These are phyloP conservation scores for Cymbopogon citratus DNA, from an alignment of 176 grass and related monocot species.

Conservation along the genomic window DNA sequence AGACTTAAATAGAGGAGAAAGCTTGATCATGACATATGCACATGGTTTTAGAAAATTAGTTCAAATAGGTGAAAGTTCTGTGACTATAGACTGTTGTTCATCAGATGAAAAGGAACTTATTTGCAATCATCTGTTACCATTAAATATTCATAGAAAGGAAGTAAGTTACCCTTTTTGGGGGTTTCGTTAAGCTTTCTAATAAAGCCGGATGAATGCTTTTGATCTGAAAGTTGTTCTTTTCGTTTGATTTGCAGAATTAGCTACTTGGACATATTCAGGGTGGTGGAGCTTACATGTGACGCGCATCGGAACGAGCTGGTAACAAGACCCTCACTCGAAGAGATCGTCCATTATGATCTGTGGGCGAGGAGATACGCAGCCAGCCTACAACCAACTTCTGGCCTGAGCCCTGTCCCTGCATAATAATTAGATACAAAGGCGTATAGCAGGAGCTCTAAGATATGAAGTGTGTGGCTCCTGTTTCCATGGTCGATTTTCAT, in stretches of 20 bases:
- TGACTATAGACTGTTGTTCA: neutral
- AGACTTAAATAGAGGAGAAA: neutral
- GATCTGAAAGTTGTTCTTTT: too few relatives aligned
- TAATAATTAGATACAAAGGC: constrained; percentile 11
- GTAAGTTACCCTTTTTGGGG: neutral
- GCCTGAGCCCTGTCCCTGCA: constrained; percentile 57
- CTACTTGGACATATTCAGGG: constrained; percentile 91
- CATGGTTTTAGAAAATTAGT: neutral
- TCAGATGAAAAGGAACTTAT: neutral
- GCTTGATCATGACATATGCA: neutral
- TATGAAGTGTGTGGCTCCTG: neutral
- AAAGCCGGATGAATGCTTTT: too few relatives aligned
- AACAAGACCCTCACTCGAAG: constrained; percentile 60
- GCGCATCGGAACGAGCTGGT: constrained; percentile 77
- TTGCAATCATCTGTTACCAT: neutral
- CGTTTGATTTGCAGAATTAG: constrained; percentile 55
- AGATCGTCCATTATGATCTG: constrained; percentile 89
- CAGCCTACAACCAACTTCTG: constrained; percentile 46
- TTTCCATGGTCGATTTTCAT: neutral
- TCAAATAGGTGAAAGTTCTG: neutral
- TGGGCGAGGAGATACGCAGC: constrained; percentile 79
- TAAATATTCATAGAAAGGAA: neutral
- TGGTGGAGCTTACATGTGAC: constrained; percentile 80
- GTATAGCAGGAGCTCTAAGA: constrained; percentile 17
- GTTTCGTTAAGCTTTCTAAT: too few relatives aligned